phyloP scores from a whole-genome alignment of 202 grass and related monocot genomes.

The Carex arenaria region DNA sequence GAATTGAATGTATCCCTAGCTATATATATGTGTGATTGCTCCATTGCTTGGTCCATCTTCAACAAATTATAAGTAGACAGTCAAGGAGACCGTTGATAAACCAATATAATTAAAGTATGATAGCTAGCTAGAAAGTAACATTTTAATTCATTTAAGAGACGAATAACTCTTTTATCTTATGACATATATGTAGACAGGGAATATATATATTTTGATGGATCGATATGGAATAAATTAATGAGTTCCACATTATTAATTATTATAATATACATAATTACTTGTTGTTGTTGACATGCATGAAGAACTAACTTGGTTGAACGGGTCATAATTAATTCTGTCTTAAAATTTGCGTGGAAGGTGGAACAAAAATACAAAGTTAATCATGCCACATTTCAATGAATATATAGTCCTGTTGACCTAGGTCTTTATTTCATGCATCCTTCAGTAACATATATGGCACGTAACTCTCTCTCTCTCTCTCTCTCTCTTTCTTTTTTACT shows the following conservation, averaged over 20 bases:
- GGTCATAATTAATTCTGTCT: neutral
- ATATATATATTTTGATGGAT: neutral
- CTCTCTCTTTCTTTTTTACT: neutral
- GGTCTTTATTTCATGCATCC: neutral
- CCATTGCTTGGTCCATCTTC: neutral
- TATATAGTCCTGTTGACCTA: neutral
- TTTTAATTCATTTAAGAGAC: neutral
- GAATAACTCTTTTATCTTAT: neutral
- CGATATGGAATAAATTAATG: neutral
- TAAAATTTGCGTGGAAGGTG: neutral
- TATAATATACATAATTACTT: neutral
- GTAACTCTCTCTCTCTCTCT: too few species aligned
- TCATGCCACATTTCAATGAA: neutral
- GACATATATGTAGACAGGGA: neutral
- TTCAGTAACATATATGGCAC: too few species aligned
- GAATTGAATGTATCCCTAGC: neutral
- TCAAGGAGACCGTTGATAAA: slow-evolving; percentile 6
- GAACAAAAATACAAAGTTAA: neutral
- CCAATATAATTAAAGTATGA: neutral
- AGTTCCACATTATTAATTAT: slow-evolving; percentile 3
- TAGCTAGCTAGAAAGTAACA: neutral
- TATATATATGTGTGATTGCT: neutral
- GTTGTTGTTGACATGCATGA: neutral
- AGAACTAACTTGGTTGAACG: neutral
- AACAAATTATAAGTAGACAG: neutral